These are phyloP conservation scores for Zostera marina DNA, from an alignment of 116 monocot species.

Conservation along the genomic window DNA sequence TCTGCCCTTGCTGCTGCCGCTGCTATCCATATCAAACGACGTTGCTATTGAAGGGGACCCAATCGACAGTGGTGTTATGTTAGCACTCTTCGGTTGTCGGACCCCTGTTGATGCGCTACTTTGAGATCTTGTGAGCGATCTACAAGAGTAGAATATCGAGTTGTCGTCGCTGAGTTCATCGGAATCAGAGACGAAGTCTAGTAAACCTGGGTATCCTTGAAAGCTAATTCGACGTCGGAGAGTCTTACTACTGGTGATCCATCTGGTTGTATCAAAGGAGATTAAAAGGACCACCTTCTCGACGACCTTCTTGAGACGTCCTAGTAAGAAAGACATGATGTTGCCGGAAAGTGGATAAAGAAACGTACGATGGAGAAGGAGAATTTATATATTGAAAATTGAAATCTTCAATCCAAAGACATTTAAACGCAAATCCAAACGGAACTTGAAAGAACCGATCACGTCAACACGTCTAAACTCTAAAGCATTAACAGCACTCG, in stretches of 20 bases:
- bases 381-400: too few relatives aligned
- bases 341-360: not conserved
- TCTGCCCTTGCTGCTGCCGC: not conserved
- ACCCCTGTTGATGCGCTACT: constrained; percentile 4
- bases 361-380: too few relatives aligned
- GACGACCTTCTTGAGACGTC: constrained; percentile 14
- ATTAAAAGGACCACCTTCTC: constrained; percentile 25
- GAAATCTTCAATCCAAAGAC: too few relatives aligned
- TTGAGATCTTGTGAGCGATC: constrained; percentile 7
- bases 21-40: constrained; percentile 10
- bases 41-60: not conserved
- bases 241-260: constrained; percentile 8
- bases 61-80: not conserved
- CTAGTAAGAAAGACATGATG: not conserved
- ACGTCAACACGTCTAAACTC: too few relatives aligned
- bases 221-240: constrained; percentile 10
- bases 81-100: constrained; percentile 5
- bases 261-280: constrained; percentile 23
- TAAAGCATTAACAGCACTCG: too few relatives aligned
- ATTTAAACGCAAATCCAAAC: too few relatives aligned
- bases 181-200: constrained; percentile 10
- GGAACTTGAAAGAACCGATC: too few relatives aligned
- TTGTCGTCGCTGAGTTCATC: not conserved
- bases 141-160: not conserved
- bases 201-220: constrained; percentile 16